Conservation (phyloP, 208 protist genomes). For the Trypanosoma cruzi region DNA sequence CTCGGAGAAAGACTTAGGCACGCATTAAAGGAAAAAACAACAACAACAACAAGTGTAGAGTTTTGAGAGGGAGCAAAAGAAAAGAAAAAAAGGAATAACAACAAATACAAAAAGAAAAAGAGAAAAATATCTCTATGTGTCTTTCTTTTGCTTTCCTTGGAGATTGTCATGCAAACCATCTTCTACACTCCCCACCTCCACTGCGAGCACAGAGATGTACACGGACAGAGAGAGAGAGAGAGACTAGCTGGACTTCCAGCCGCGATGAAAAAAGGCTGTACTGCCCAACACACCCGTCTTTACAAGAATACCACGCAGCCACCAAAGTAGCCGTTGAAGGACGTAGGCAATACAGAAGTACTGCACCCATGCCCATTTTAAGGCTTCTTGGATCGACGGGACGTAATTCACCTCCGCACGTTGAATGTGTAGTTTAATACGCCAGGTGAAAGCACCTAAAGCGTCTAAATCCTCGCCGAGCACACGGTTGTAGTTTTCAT, state of each 20-base stretch:
- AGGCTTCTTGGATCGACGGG: constrained; percentile 57
- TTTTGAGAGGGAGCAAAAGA: constrained; percentile 1
- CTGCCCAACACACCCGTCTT: constrained; percentile 54
- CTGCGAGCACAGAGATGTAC: not conserved
- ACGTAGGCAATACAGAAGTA: constrained; percentile 79
- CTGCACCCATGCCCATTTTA: constrained; percentile 90
- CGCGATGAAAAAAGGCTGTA: constrained; percentile 49
- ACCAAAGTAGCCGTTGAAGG: constrained; percentile 76
- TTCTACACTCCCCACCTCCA: not conserved
- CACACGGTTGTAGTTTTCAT: constrained; percentile 29
- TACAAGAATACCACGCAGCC: constrained; percentile 62
- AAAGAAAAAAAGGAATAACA: not conserved
- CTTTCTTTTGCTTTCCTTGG: not conserved
- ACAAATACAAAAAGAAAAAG: not conserved
- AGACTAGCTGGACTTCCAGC: constrained; percentile 13
- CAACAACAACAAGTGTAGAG: constrained; percentile 4
- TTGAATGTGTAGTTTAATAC: constrained; percentile 57
- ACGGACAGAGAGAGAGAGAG: constrained; percentile 2
- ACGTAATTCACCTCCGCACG: constrained; percentile 54
- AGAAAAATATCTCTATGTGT: too few relatives aligned
- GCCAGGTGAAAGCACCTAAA: constrained; percentile 71
- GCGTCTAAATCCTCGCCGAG: constrained; percentile 66
- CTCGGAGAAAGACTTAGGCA: too few relatives aligned
- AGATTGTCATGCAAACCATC: not conserved
- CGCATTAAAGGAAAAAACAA: constrained; percentile 7